Evolutionary conservation across 768 basidiomycete genomes (phyloP).

Genomic region (Tricholoma terreum): DNA sequence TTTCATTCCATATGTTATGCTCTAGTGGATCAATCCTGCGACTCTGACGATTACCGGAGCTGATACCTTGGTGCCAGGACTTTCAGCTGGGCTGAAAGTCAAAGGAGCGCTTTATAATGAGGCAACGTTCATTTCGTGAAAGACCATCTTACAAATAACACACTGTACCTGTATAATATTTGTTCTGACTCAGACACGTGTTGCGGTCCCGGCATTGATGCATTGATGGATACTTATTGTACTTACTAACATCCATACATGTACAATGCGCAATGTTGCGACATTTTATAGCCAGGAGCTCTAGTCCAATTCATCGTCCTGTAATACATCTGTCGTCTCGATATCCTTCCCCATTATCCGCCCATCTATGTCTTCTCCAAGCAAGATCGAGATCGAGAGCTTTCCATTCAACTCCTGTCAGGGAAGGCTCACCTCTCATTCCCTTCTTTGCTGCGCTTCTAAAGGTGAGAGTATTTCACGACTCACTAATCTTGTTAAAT

Average conservation of each 20-base stretch:
- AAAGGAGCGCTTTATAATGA: conserved; percentile 82
- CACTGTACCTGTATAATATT: too few relatives aligned
- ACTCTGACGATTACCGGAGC: conserved; percentile 44
- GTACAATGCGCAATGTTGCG: conserved; percentile 54
- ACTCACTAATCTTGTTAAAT: conserved; percentile 3
- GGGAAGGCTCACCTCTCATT: conserved; percentile 39
- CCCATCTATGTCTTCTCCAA: neutral
- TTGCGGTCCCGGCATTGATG: neutral
- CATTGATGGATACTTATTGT: too few relatives aligned
- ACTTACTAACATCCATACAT: too few relatives aligned
- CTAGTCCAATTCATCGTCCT: conserved; percentile 11
- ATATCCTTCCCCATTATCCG: conserved; percentile 3
- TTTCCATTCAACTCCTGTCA: conserved; percentile 40
- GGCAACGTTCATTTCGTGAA: conserved; percentile 81
- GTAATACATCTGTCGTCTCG: neutral
- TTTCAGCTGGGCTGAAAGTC: conserved; percentile 45
- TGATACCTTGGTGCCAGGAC: conserved; percentile 35
- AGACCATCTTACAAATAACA: too few relatives aligned
- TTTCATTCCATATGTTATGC: neutral
- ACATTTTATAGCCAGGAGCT: conserved; percentile 31
- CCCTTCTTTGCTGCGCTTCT: conserved; percentile 55
- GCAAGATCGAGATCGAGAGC: conserved; percentile 3
- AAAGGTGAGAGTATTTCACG: conserved; percentile 46
- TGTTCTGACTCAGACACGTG: neutral
- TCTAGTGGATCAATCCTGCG: conserved; percentile 47